A percentile compares a stretch with the other conserved stretches of the same genome.
Evolutionary conservation across 2,329 filamentous ascomycete genomes (phyloP).

Genomic region (Cercospora beticola): DNA sequence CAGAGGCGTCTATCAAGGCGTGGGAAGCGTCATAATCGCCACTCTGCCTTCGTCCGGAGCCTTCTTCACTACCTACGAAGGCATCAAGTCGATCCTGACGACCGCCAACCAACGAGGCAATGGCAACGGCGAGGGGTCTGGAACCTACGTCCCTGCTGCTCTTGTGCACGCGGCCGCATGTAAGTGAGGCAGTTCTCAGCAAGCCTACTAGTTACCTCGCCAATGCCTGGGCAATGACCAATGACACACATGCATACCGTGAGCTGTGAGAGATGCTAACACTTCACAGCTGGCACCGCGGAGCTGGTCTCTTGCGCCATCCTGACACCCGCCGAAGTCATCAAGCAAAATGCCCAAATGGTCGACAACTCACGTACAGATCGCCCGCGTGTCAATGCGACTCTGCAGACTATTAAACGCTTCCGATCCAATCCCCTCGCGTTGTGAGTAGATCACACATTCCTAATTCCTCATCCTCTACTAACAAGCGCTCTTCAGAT

Average conservation of each 20-base stretch:
- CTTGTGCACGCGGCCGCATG: constrained; percentile 70
- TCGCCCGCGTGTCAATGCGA: constrained; percentile 46
- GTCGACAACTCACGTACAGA: constrained; percentile 48
- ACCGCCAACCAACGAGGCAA: constrained; percentile 42
- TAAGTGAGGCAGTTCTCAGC: not conserved
- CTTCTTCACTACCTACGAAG: constrained; percentile 90
- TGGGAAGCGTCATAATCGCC: constrained; percentile 79
- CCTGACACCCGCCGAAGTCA: constrained; percentile 82
- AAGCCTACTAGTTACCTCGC: not conserved
- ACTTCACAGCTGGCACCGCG: constrained; percentile 57
- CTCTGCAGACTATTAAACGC: constrained; percentile 56
- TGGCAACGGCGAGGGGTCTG: not conserved
- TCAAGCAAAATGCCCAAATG: constrained; percentile 95
- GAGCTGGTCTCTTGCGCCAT: constrained; percentile 85
- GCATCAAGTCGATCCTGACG: constrained; percentile 64
- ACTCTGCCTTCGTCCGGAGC: constrained; percentile 86
- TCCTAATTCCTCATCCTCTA: too few species aligned
- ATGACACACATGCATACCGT: too few species aligned
- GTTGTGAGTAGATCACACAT: constrained; percentile 29
- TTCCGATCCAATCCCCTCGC: constrained; percentile 58
- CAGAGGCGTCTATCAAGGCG: constrained; percentile 79
- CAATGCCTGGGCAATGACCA: not conserved
- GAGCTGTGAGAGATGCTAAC: not conserved
- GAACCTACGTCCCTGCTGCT: constrained; percentile 60
- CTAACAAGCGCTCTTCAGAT: constrained; percentile 32